Conservation (phyloP, 805 yeast genomes). For the Yamadazyma phyllophila region DNA sequence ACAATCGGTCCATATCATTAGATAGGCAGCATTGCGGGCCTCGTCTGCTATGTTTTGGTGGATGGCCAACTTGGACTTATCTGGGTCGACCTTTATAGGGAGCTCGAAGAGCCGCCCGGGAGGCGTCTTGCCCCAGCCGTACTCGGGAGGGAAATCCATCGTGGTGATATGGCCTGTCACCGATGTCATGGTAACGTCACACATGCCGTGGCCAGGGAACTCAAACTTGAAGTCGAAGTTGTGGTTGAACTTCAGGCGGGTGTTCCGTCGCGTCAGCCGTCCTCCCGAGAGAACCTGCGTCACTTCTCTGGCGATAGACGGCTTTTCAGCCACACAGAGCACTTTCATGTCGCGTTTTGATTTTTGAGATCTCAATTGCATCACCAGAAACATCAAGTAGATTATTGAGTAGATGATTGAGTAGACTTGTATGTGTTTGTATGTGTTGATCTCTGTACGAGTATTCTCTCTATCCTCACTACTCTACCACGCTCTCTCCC, state of each 20-base stretch:
- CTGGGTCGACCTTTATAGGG: constrained; percentile 46
- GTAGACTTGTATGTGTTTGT: too few species aligned
- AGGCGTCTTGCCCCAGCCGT: constrained; percentile 62
- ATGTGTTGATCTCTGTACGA: too few species aligned
- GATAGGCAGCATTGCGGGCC: constrained; percentile 53
- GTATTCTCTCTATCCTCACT: too few species aligned
- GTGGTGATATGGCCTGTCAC: constrained; percentile 83
- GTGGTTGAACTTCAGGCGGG: constrained; percentile 61
- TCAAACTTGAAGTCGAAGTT: constrained; percentile 75
- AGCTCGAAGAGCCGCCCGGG: constrained; percentile 72
- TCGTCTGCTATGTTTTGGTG: constrained; percentile 59
- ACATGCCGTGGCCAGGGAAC: constrained; percentile 60
- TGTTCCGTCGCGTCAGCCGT: constrained; percentile 41
- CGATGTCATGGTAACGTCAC: constrained; percentile 87
- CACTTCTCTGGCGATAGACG: constrained; percentile 87
- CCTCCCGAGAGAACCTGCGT: constrained; percentile 78
- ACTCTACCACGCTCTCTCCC: too few species aligned
- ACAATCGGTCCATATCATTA: constrained; percentile 98
- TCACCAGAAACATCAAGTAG: too few species aligned
- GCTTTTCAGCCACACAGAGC: constrained; percentile 95
- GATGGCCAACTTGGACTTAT: constrained; percentile 15
- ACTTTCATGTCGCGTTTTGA: constrained; percentile 53
- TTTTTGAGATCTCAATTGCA: background rate
- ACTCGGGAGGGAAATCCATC: constrained; percentile 61
- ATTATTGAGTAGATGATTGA: too few species aligned